Conservation (phyloP, 2,329 filamentous ascomycete genomes). For the Ilyonectria robusta region DNA sequence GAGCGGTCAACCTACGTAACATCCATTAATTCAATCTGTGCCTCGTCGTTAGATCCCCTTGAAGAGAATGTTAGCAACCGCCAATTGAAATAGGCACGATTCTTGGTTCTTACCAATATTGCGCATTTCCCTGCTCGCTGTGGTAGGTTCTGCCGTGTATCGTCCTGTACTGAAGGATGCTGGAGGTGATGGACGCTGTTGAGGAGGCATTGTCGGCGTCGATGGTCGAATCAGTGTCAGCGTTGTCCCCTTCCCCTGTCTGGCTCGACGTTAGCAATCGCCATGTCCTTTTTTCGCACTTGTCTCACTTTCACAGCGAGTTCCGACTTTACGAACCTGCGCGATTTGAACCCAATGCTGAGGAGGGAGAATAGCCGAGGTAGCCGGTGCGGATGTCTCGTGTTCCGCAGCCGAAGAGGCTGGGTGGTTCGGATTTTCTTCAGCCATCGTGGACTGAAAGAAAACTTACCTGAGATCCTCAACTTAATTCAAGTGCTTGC, state of each 20-base stretch:
- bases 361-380: constrained; percentile 32
- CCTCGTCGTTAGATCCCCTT: constrained; percentile 44
- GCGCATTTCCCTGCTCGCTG: constrained; percentile 41
- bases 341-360: constrained; percentile 39
- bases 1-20: constrained; percentile 27
- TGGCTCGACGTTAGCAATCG: background rate
- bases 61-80: background rate
- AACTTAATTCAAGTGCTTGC: background rate
- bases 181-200: constrained; percentile 38
- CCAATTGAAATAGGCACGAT: background rate
- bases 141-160: constrained; percentile 44
- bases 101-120: constrained; percentile 41
- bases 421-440: constrained; percentile 1
- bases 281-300: too few species aligned
- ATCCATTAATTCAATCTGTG: constrained; percentile 43
- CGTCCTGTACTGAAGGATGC: constrained; percentile 41
- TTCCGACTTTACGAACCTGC: constrained; percentile 25
- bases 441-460: constrained; percentile 9
- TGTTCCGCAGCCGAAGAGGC: background rate
- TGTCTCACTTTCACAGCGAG: background rate
- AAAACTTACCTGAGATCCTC: background rate
- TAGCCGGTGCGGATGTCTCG: background rate
- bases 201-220: constrained; percentile 36
- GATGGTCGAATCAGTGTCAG: constrained; percentile 17
- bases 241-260: background rate